These are phyloP conservation scores for Chrysosporium queenslandicum DNA, from an alignment of 2,329 filamentous ascomycete genomes.

Conservation along the genomic window DNA sequence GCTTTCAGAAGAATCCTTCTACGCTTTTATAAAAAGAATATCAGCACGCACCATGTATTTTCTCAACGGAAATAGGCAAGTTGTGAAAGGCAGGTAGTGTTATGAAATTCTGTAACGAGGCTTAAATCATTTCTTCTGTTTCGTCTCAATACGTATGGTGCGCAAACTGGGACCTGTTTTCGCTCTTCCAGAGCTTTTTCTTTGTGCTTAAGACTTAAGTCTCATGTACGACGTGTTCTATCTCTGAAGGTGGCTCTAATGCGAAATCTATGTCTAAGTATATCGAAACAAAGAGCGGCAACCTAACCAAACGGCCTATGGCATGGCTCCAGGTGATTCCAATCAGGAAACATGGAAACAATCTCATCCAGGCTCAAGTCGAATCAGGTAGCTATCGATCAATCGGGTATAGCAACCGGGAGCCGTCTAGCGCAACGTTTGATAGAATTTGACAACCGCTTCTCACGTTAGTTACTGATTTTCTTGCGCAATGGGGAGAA, in stretches of 20 bases:
- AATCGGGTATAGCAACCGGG: background rate
- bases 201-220: background rate
- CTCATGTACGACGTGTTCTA: background rate
- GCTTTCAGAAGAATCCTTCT: background rate
- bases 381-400: background rate
- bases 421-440: background rate
- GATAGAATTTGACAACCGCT: slow-evolving; percentile 13
- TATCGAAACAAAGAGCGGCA: background rate
- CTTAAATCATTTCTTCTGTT: background rate
- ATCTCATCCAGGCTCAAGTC: too few relatives aligned
- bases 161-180: background rate
- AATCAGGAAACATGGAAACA: too few relatives aligned
- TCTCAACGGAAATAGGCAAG: slow-evolving; percentile 7
- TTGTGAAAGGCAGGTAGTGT: slow-evolving; percentile 10
- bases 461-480: background rate
- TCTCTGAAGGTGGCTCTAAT: background rate
- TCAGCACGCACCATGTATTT: slow-evolving; percentile 9
- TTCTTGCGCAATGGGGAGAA: background rate
- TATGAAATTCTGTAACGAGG: slow-evolving; percentile 11
- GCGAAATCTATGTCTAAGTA: background rate
- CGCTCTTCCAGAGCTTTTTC: background rate
- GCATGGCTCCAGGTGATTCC: too few relatives aligned
- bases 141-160: background rate
- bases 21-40: background rate
- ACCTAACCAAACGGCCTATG: background rate